A percentile compares a stretch with the other conserved stretches of the same genome.
These are phyloP conservation scores for Musa itinerans DNA, from an alignment of 176 grass and related monocot genomes.

Conservation along the genomic window DNA sequence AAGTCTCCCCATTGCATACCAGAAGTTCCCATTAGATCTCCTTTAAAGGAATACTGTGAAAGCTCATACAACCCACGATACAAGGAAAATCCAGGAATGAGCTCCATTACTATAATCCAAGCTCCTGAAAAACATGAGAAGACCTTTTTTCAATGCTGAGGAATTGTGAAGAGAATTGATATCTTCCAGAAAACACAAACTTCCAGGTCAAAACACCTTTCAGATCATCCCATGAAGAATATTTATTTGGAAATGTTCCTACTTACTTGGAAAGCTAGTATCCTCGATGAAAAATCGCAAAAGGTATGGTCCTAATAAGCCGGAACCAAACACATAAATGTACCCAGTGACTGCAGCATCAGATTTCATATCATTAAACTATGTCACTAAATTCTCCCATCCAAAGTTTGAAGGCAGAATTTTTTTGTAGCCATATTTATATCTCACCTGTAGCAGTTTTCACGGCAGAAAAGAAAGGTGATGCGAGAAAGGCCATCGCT, in stretches of 20 bases:
- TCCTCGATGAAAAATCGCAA: constrained; percentile 56
- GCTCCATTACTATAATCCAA: constrained; percentile 71
- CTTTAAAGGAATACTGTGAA: constrained; percentile 47
- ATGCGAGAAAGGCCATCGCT: constrained; percentile 50
- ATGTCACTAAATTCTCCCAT: background rate
- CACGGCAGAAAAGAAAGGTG: constrained; percentile 61
- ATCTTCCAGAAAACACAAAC: constrained; percentile 9
- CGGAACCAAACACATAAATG: constrained; percentile 86
- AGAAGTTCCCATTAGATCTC: constrained; percentile 33
- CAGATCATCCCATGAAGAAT: background rate
- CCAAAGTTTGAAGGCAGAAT: background rate
- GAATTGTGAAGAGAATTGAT: background rate
- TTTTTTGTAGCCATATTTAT: background rate
- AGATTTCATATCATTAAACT: constrained; percentile 12
- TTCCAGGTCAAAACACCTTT: background rate
- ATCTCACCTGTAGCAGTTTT: constrained; percentile 75
- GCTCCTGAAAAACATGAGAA: constrained; percentile 35
- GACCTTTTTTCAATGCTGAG: background rate
- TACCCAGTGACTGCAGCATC: constrained; percentile 64
- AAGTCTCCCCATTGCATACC: constrained; percentile 80
- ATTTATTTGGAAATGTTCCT: background rate
- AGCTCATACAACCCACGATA: constrained; percentile 74
- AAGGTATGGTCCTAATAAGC: constrained; percentile 58
- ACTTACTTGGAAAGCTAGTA: constrained; percentile 61
- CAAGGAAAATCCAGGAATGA: constrained; percentile 80